These are phyloP conservation scores for Candida sithepensis DNA, from an alignment of 805 yeast species.

Conservation along the genomic window DNA sequence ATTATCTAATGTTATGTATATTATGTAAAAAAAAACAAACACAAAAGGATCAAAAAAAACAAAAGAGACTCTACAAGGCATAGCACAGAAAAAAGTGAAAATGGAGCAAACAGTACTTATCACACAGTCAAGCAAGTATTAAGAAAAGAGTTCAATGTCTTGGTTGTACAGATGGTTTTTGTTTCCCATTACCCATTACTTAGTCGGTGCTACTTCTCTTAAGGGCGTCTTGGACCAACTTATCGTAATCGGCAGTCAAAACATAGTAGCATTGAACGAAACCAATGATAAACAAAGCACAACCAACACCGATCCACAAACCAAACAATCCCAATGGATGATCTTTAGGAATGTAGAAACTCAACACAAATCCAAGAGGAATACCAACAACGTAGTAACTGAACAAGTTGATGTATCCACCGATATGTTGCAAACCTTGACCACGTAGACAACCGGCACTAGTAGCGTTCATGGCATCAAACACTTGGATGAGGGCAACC, in stretches of 20 bases:
- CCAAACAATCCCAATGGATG: slow-evolving; percentile 36
- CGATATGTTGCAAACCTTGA: slow-evolving; percentile 55
- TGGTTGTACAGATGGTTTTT: too few relatives aligned
- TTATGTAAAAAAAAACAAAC: too few relatives aligned
- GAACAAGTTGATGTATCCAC: slow-evolving; percentile 49
- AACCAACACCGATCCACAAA: slow-evolving; percentile 34
- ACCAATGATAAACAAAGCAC: slow-evolving; percentile 41
- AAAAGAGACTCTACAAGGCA: too few relatives aligned
- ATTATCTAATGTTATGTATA: too few relatives aligned
- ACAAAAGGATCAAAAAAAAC: not conserved
- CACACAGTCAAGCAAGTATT: too few relatives aligned
- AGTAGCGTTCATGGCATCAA: slow-evolving; percentile 46
- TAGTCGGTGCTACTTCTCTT: slow-evolving; percentile 28
- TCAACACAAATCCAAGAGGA: slow-evolving; percentile 61
- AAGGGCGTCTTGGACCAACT: slow-evolving; percentile 45
- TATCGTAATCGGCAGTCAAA: slow-evolving; percentile 47
- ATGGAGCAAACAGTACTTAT: too few relatives aligned
- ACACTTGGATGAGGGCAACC: slow-evolving; percentile 39
- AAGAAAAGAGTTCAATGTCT: too few relatives aligned
- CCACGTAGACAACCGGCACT: slow-evolving; percentile 56
- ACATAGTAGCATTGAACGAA: slow-evolving; percentile 44
- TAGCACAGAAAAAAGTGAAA: too few relatives aligned
- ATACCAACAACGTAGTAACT: slow-evolving; percentile 68
- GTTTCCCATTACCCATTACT: not conserved
- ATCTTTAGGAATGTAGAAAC: slow-evolving; percentile 40